A percentile compares a stretch with the other conserved stretches of the same genome.
phyloP scores from a whole-genome alignment of 768 basidiomycete species.

The Lactarius hatsudake region DNA sequence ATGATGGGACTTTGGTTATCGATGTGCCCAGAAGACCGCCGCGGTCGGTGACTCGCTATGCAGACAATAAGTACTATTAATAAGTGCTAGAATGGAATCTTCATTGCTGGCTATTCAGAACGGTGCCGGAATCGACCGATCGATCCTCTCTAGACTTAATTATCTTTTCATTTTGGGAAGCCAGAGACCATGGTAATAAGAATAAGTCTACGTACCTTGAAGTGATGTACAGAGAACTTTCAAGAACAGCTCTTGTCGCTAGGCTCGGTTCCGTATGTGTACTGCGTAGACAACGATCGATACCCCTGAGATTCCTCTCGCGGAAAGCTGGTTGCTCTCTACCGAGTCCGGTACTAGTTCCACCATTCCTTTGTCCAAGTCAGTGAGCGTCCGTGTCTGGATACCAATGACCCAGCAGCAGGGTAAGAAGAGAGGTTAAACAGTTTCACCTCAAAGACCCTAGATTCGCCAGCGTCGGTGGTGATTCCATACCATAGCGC shows the following conservation, averaged over 20 bases:
- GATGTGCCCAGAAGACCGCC: slow-evolving; percentile 13
- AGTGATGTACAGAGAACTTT: neutral
- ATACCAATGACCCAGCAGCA: neutral
- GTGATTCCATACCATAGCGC: neutral
- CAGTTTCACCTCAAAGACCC: neutral
- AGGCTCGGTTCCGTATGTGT: neutral
- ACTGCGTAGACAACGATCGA: too few relatives aligned
- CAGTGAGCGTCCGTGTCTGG: neutral
- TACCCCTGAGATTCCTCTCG: neutral
- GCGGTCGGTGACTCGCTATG: neutral
- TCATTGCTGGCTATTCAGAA: neutral
- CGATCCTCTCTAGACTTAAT: neutral
- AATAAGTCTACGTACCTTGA: neutral
- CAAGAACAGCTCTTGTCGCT: neutral
- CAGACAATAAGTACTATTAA: too few relatives aligned
- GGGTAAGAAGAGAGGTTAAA: neutral
- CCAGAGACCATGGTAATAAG: neutral
- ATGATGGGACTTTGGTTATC: slow-evolving; percentile 7
- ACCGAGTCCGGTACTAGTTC: neutral
- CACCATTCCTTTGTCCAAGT: neutral
- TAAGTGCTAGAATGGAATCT: neutral
- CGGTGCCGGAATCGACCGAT: neutral
- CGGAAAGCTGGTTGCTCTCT: neutral
- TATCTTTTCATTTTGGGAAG: neutral
- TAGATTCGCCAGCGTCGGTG: neutral